Conservation (phyloP, 176 grass and related monocot genomes). For the sorghum (Sorghum bicolor) region DNA sequence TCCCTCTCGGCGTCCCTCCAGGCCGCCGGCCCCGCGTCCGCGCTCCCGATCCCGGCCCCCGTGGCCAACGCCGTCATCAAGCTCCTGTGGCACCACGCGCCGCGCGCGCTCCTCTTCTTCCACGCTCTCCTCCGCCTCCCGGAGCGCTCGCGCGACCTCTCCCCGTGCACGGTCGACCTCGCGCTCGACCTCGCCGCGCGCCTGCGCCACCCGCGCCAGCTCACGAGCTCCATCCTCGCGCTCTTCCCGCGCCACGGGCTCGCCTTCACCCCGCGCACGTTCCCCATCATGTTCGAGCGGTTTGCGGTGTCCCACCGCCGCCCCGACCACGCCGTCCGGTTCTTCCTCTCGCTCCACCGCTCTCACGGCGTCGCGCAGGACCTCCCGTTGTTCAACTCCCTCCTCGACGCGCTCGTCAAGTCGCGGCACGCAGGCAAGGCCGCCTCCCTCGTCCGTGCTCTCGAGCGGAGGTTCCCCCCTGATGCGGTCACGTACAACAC, state of each 20-base stretch:
- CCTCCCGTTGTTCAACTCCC: constrained; percentile 67
- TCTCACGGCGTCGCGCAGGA: constrained; percentile 54
- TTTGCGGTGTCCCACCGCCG: constrained; percentile 55
- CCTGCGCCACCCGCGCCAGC: constrained; percentile 45
- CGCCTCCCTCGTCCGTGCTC: constrained; percentile 62
- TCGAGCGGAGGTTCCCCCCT: constrained; percentile 53
- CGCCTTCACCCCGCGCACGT: constrained; percentile 67
- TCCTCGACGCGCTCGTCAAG: constrained; percentile 75
- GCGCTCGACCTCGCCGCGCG: constrained; percentile 78
- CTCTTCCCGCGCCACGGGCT: constrained; percentile 55
- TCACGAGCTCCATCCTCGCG: constrained; percentile 55
- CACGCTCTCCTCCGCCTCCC: constrained; percentile 72
- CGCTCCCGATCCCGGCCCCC: constrained; percentile 1
- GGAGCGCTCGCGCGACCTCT: constrained; percentile 33
- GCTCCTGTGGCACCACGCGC: constrained; percentile 69
- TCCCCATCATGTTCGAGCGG: constrained; percentile 73
- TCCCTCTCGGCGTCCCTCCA: constrained; percentile 55
- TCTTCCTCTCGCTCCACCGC: constrained; percentile 84
- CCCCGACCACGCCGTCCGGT: constrained; percentile 70
- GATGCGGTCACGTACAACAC: constrained; percentile 81
- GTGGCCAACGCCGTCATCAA: constrained; percentile 67
- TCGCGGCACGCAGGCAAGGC: constrained; percentile 71
- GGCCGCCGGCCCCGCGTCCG: constrained; percentile 14
- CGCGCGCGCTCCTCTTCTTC: constrained; percentile 91
- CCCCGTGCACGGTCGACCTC: constrained; percentile 62